Percentiles rank a stretch among this genome's conserved stretches.
phyloP scores from a whole-genome alignment of 345 rosid genomes.

The Punica granatum region DNA sequence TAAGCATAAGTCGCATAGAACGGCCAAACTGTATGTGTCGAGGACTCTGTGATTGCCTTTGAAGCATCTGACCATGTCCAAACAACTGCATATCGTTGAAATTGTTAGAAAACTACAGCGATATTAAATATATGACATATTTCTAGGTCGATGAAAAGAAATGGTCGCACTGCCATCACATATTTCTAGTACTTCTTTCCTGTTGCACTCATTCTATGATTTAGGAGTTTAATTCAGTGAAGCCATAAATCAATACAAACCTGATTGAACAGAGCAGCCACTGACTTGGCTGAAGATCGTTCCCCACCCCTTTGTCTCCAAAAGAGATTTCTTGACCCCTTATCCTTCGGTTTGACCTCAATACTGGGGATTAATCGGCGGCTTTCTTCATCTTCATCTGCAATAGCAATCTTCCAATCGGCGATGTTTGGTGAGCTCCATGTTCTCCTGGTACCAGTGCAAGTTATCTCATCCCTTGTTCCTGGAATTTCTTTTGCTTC shows the following conservation, averaged over 20 bases:
- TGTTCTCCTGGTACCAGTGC: constrained; percentile 40
- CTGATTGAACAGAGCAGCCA: constrained; percentile 35
- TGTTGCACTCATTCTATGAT: not conserved
- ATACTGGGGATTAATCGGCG: constrained; percentile 17
- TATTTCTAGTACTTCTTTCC: not conserved
- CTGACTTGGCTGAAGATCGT: constrained; percentile 24
- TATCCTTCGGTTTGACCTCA: constrained; percentile 67
- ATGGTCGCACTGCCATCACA: not conserved
- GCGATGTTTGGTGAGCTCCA: constrained; percentile 63
- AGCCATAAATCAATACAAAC: constrained; percentile 18
- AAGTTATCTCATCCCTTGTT: constrained; percentile 19
- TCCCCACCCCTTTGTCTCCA: constrained; percentile 50
- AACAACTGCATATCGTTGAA: constrained; percentile 27
- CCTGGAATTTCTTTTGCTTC: constrained; percentile 30
- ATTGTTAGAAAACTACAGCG: not conserved
- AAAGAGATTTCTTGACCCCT: constrained; percentile 45
- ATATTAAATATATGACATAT: not conserved
- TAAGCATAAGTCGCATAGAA: constrained; percentile 56
- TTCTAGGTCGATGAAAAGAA: not conserved
- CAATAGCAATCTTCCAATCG: constrained; percentile 49
- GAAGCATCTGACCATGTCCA: constrained; percentile 33
- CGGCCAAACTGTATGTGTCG: constrained; percentile 35
- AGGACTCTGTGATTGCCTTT: constrained; percentile 40
- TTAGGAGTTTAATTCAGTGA: not conserved
- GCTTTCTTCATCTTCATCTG: constrained; percentile 28